Percentiles rank a stretch among this genome's conserved stretches.
phyloP scores from a whole-genome alignment of 2,329 filamentous ascomycete genomes.

The Cryphonectria naterciae region DNA sequence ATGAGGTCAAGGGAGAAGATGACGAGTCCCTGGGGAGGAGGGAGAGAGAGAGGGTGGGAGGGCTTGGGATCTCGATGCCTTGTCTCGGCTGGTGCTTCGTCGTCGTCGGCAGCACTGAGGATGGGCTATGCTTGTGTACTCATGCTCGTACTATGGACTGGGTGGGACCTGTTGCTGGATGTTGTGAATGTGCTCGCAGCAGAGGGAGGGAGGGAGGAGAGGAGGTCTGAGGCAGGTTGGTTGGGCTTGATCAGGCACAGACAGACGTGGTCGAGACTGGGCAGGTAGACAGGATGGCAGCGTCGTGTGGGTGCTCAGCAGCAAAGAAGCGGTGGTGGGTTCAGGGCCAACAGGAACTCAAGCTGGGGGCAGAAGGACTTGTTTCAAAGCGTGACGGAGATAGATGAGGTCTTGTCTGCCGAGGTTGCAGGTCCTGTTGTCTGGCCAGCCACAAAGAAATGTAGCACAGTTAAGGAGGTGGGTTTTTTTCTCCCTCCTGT shows the following conservation, averaged over 20 bases:
- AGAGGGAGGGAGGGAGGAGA: conserved; percentile 32
- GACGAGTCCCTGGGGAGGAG: conserved; percentile 53
- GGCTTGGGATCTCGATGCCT: conserved; percentile 36
- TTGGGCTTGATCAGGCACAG: conserved; percentile 30
- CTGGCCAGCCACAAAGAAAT: neutral
- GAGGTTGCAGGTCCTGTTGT: conserved; percentile 19
- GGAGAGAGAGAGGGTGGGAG: conserved; percentile 41
- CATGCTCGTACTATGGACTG: conserved; percentile 66
- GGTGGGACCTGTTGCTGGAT: conserved; percentile 18
- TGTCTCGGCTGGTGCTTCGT: conserved; percentile 69
- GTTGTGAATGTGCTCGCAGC: conserved; percentile 45
- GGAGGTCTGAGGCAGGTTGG: conserved; percentile 34
- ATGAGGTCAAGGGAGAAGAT: conserved; percentile 50
- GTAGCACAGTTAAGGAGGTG: conserved; percentile 4
- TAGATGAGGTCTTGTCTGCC: conserved; percentile 35
- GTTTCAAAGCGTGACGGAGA: conserved; percentile 37
- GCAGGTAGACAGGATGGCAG: conserved; percentile 13
- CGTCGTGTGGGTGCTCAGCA: conserved; percentile 28
- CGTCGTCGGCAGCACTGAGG: conserved; percentile 58
- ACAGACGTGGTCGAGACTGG: conserved; percentile 21
- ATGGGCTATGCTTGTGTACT: conserved; percentile 68
- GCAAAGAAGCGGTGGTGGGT: conserved; percentile 15
- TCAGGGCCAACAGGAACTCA: neutral
- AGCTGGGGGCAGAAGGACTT: neutral
- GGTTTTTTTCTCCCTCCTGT: too few relatives aligned